Conservation (phyloP, 805 yeast species). For the Cyberlindnera sargentensis region DNA sequence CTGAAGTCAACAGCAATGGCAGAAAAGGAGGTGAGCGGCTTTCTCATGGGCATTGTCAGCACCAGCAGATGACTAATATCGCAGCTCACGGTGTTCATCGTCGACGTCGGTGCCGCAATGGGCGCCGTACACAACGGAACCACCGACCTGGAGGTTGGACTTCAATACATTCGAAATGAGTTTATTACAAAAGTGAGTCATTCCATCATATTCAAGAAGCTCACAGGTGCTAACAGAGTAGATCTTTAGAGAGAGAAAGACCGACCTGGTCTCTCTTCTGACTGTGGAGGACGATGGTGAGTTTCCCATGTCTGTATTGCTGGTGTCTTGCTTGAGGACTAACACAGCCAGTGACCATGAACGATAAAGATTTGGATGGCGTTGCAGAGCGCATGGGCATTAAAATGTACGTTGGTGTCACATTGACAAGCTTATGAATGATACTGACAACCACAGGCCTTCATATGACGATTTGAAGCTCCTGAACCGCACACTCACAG, state of each 20-base stretch:
- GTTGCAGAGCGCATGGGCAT: slow-evolving; percentile 2
- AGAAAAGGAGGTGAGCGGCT: slow-evolving; percentile 27
- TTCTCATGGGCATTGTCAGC: not conserved
- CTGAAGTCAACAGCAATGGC: slow-evolving; percentile 21
- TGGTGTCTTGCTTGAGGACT: too few species aligned
- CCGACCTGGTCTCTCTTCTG: slow-evolving; percentile 33
- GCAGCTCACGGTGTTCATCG: slow-evolving; percentile 37
- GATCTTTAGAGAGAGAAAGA: slow-evolving; percentile 27
- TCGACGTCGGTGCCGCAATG: slow-evolving; percentile 43
- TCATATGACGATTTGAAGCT: not conserved
- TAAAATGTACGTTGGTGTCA: not conserved
- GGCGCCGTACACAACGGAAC: slow-evolving; percentile 20
- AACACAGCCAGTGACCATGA: not conserved
- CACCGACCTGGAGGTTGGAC: slow-evolving; percentile 30
- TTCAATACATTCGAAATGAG: slow-evolving; percentile 36
- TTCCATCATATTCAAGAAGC: not conserved
- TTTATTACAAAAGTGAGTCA: slow-evolving; percentile 21
- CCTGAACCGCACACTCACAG: slow-evolving; percentile 3
- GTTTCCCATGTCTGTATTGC: not conserved
- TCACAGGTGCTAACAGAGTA: not conserved
- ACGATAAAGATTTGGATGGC: slow-evolving; percentile 1
- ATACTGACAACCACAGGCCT: slow-evolving; percentile 1
- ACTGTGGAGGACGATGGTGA: slow-evolving; percentile 21
- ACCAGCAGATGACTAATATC: not conserved
- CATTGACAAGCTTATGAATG: not conserved